A percentile compares a stretch with the other conserved stretches of the same genome.
Conservation (phyloP, 2,329 filamentous ascomycete species). For the Ophiostoma australiae region DNA sequence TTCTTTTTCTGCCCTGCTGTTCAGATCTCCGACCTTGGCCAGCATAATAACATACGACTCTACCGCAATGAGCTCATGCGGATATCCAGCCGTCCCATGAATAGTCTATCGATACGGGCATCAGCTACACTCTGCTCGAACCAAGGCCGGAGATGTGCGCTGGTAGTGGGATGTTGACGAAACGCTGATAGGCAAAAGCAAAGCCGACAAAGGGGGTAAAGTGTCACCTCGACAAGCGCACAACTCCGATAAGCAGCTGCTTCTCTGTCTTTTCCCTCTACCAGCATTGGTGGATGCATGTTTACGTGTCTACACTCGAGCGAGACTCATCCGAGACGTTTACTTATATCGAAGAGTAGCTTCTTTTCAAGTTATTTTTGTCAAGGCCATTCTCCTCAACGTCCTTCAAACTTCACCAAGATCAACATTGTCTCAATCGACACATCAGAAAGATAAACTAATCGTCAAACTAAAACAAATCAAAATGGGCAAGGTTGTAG, state of each 20-base stretch:
- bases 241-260: slow-evolving; percentile 3
- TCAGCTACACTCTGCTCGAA: background rate
- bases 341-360: slow-evolving; percentile 1
- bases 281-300: background rate
- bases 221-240: slow-evolving; percentile 1
- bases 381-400: background rate
- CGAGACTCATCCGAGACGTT: background rate
- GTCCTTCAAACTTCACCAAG: background rate
- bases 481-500: slow-evolving; percentile 26
- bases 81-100: background rate
- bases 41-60: slow-evolving; percentile 7
- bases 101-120: background rate
- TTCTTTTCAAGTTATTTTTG: background rate
- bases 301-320: background rate
- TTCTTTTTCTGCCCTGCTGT: background rate
- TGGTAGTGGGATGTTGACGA: slow-evolving; percentile 1
- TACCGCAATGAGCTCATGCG: background rate
- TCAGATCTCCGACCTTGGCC: background rate
- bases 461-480: background rate
- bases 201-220: background rate
- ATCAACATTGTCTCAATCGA: background rate
- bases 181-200: background rate
- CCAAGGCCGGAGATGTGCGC: background rate
- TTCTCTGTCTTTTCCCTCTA: background rate
- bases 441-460: background rate